Evolutionary conservation across 805 yeast species (phyloP), one percentile per base, ranked within the genome.

Genomic region (Nakazawaea wickerhamii): DNA sequence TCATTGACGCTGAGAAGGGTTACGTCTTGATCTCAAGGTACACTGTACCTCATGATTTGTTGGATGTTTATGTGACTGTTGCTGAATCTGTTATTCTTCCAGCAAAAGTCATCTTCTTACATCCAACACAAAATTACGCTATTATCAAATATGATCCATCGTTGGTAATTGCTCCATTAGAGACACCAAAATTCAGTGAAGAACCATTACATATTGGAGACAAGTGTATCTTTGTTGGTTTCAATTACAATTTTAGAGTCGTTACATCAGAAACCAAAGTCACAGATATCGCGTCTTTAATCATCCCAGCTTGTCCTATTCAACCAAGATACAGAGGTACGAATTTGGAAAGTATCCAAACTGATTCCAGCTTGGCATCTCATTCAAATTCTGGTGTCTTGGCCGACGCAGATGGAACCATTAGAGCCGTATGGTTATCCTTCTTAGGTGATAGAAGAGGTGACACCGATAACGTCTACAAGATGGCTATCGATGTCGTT

Each of bases 121-220:
- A 89, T 57, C 96, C 97, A 26, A 77, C 86, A 28, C 86, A 83
- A 52, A 89, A 89, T 51, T 89, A 84, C 60, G 89, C 95, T 1
- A 77, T 89, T 44, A 69, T 90, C 20, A 77, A 85, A 58, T 90
- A 87, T 59, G 95, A 90, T 57, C 88, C 96, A 7, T 54, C 67
- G 4, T 63, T 87, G 39, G 82, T 90, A 13, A 58, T 73, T 18
- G 90, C 95, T 2, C 84, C 83, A 32, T 76, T 87, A 7, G 63
- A 67, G 35, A 74, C 95, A 1, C 93, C 95, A 4, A 67, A 68
- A 43, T 74, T 87, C 49, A 66, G 82, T 36, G 50, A 61, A 5
- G 58, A 50, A 5, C 80, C 84, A 26, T 67, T 88, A 53, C 67
- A 73, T 47, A 78, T 89, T 56, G 95, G 96, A 46, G 88, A 85